These are phyloP conservation scores for Amphichorda felina DNA, from an alignment of 2,329 filamentous ascomycete species.

Conservation along the genomic window DNA sequence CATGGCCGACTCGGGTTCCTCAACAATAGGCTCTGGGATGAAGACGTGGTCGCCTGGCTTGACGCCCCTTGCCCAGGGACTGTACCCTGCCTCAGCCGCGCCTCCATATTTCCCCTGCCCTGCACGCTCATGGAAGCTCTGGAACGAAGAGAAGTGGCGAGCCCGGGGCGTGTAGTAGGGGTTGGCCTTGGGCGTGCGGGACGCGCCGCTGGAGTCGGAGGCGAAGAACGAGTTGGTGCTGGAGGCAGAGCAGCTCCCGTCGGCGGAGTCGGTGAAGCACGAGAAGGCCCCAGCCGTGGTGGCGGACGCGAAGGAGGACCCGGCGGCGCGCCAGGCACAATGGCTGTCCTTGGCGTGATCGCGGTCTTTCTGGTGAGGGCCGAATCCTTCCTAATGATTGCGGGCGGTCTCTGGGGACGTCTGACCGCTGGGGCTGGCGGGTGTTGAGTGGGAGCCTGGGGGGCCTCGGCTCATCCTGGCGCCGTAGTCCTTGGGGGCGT, in stretches of 20 bases:
- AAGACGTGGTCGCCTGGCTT: not conserved
- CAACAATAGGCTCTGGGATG: slow-evolving; percentile 18
- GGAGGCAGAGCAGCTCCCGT: not conserved
- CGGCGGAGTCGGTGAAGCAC: not conserved
- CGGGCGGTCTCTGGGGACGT: slow-evolving; percentile 7
- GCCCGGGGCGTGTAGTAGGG: slow-evolving; percentile 4
- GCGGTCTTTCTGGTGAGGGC: slow-evolving; percentile 5
- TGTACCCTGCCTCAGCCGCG: not conserved
- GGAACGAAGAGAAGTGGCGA: not conserved
- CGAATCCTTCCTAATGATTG: slow-evolving; percentile 13
- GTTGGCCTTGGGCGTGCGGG: not conserved
- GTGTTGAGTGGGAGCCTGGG: not conserved
- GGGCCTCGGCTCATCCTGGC: slow-evolving; percentile 2
- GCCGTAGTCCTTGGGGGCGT: not conserved
- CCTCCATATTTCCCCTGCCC: no score
- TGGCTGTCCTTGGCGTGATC: not conserved
- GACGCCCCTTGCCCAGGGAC: not conserved
- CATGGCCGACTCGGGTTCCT: slow-evolving; percentile 17
- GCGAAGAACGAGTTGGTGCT: not conserved
- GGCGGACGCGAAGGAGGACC: slow-evolving; percentile 1
- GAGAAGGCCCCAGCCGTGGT: not conserved
- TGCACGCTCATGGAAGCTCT: not conserved
- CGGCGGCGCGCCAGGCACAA: not conserved
- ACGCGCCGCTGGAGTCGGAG: not conserved
- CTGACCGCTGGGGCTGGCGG: slow-evolving; percentile 3